Evolutionary conservation across 2,329 filamentous ascomycete species (phyloP).

Genomic region (Pyricularia grisea): DNA sequence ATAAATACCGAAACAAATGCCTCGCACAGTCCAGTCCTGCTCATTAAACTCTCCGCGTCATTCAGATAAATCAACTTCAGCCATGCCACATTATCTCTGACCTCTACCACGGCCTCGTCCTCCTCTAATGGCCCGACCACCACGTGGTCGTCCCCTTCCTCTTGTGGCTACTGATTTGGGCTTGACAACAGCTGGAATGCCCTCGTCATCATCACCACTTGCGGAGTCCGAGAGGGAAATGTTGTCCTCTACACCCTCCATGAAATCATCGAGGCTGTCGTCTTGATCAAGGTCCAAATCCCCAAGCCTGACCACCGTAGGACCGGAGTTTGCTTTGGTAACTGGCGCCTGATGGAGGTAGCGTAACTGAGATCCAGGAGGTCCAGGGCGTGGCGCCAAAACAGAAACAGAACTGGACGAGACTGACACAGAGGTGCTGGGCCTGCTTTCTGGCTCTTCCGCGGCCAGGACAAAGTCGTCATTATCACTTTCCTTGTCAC

Average conservation of each 20-base stretch:
- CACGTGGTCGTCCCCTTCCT: slow-evolving; percentile 9
- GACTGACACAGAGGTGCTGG: background rate
- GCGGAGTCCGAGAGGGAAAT: slow-evolving; percentile 11
- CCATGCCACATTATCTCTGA: background rate
- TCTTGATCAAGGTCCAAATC: slow-evolving; percentile 10
- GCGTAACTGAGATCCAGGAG: slow-evolving; percentile 5
- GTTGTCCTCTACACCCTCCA: slow-evolving; percentile 7
- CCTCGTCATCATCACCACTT: slow-evolving; percentile 10
- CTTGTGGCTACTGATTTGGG: slow-evolving; percentile 5
- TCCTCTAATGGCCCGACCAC: slow-evolving; percentile 7
- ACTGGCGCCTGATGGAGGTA: background rate
- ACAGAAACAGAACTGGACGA: background rate
- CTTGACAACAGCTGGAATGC: slow-evolving; percentile 11
- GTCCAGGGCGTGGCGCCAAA: slow-evolving; percentile 4
- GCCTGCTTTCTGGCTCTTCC: background rate
- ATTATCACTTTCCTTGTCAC: background rate
- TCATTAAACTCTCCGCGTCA: background rate
- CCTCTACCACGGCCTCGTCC: slow-evolving; percentile 1
- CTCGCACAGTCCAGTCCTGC: background rate
- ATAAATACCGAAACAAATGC: background rate
- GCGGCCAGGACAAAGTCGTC: background rate
- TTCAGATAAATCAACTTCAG: too few relatives aligned
- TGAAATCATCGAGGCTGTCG: background rate
- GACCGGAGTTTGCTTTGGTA: slow-evolving; percentile 8
- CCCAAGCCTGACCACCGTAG: slow-evolving; percentile 23